Conservation (phyloP, 1,284 basidiomycete genomes). For the Lignosus rhinocerotis region DNA sequence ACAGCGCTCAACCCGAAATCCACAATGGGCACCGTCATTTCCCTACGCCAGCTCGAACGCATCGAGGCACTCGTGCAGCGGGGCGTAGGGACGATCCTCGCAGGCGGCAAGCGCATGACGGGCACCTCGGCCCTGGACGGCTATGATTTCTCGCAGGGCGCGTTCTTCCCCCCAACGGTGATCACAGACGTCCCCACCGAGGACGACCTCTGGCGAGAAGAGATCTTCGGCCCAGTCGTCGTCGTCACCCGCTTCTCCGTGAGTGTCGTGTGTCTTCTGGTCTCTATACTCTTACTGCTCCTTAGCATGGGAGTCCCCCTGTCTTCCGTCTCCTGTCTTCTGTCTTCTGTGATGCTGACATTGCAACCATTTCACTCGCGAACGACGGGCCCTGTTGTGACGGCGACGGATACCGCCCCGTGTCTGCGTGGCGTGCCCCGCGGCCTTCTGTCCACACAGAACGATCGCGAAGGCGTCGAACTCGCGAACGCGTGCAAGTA, state of each 20-base stretch:
- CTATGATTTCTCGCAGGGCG: slow-evolving; percentile 67
- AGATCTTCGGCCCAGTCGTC: slow-evolving; percentile 80
- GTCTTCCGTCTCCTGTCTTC: neutral
- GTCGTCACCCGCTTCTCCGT: slow-evolving; percentile 68
- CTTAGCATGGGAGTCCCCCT: neutral
- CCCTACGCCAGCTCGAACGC: slow-evolving; percentile 57
- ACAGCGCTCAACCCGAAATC: slow-evolving; percentile 68
- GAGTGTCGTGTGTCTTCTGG: slow-evolving; percentile 19
- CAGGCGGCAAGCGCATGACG: slow-evolving; percentile 66
- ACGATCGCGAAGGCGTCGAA: slow-evolving; percentile 62
- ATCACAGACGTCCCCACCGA: slow-evolving; percentile 56
- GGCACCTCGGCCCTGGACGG: slow-evolving; percentile 63
- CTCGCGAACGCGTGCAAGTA: slow-evolving; percentile 79
- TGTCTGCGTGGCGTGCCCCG: too few species aligned
- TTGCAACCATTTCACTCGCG: neutral
- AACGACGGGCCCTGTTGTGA: neutral
- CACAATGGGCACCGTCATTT: slow-evolving; percentile 79
- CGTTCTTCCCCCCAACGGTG: slow-evolving; percentile 79
- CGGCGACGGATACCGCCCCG: neutral
- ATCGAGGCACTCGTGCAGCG: slow-evolving; percentile 58
- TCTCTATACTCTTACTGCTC: neutral
- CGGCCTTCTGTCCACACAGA: slow-evolving; percentile 36
- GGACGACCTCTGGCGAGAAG: slow-evolving; percentile 77
- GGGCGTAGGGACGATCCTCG: slow-evolving; percentile 50
- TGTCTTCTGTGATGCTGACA: neutral